Evolutionary conservation across 805 yeast species (phyloP).

Genomic region (Candida verbasci): DNA sequence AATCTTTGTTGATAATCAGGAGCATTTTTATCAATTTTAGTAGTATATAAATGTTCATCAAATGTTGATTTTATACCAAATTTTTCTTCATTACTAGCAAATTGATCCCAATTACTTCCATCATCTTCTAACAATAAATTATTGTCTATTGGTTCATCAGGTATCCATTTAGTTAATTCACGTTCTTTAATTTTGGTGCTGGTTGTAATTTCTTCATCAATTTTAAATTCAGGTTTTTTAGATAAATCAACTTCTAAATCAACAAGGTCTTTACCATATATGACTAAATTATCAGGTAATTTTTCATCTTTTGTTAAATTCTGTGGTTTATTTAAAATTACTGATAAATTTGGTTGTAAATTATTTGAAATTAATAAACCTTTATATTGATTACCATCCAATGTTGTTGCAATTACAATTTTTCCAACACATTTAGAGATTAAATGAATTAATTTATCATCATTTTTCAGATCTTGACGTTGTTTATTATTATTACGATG

Average conservation of each 20-base stretch:
- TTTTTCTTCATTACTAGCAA: constrained; percentile 81
- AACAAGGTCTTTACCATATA: constrained; percentile 47
- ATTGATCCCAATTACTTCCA: constrained; percentile 78
- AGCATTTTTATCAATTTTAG: constrained; percentile 61
- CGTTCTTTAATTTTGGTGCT: constrained; percentile 49
- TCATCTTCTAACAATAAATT: constrained; percentile 28
- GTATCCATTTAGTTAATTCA: constrained; percentile 80
- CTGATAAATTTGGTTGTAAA: constrained; percentile 45
- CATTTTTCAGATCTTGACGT: constrained; percentile 6
- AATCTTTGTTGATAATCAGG: constrained; percentile 68
- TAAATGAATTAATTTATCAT: constrained; percentile 47
- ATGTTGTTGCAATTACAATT: constrained; percentile 52
- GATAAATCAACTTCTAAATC: constrained; percentile 43
- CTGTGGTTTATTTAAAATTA: constrained; percentile 52
- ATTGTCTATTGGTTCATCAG: constrained; percentile 43
- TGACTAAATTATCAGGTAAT: constrained; percentile 41
- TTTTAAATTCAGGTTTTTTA: constrained; percentile 47
- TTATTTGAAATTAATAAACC: constrained; percentile 57
- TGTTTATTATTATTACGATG: constrained; percentile 21
- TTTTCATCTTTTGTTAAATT: constrained; percentile 22
- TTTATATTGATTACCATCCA: constrained; percentile 53
- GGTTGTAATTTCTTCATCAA: constrained; percentile 81
- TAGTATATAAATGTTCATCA: constrained; percentile 86
- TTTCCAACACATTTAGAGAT: constrained; percentile 57
- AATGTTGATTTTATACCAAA: constrained; percentile 84